Evolutionary conservation across 2,329 filamentous ascomycete genomes (phyloP), one percentile per base, ranked within the genome.

Genomic region (Ceratocystis destructans): DNA sequence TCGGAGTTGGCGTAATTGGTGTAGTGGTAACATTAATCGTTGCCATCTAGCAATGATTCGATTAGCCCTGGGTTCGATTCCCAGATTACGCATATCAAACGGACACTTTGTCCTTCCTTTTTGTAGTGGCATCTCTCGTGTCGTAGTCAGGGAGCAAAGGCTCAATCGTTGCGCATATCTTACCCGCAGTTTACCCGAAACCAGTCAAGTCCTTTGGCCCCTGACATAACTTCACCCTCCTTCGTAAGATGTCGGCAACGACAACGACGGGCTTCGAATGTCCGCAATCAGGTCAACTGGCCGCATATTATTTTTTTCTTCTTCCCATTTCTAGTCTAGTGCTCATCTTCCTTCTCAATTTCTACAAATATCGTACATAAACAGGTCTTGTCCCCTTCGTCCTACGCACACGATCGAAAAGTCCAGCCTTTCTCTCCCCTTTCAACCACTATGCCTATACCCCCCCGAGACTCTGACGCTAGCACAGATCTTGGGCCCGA

Each of bases 21-120:
- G 64, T 66, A 62, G 59, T 66, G 57, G 64, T 66, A 66, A 62
- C 59, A 66, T 66, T 66, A 66, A 66, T 66, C 37, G 64, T 66
- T 66, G 64, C 44, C 59, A 66, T 66, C 55, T 17, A 28, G 62
- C 28, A 66, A 66, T 62, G 45, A 53, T 66, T 66, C 63, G 63
- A 64, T 64, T 64, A 64, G 63, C 63, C 63, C 63, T 64, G 63
- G 63, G 63, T 64, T 66, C 41, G 64, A 62, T 66, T 66, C 44
- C 48, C 64, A 66, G 57, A 66, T 66, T 66, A 66, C 59, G 59
- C 64, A 66, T 2, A 45, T 45, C 2, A 15, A 5, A n/a, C 55
- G 25, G 10, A 3, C 8, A 2, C 45, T 53, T 6, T 25, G 22
- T 17, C 28, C n/a, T 45, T 0, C 10, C 50, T 25, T 65, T 61